Evolutionary conservation across 1,284 basidiomycete species (phyloP).

Genomic region (Violaceomyces palustris): DNA sequence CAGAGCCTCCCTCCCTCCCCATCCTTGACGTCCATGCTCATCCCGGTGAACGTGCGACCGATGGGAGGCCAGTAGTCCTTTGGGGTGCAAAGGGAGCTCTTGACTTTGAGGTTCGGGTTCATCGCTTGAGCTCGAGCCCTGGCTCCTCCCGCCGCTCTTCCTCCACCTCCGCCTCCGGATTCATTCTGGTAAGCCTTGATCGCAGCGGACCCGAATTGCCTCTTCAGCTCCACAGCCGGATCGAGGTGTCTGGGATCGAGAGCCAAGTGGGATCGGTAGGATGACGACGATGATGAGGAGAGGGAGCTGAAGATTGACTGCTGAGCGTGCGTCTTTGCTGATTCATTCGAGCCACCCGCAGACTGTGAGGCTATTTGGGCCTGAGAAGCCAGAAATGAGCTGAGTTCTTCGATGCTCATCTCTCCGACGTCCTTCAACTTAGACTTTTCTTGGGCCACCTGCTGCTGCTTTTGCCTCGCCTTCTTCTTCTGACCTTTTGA

Average conservation of each 20-base stretch:
- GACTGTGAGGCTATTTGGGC: conserved; percentile 7
- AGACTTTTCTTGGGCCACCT: conserved; percentile 2
- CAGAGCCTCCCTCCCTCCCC: conserved; percentile 28
- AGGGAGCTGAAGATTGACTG: not conserved
- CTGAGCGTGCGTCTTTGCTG: not conserved
- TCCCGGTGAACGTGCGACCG: conserved; percentile 43
- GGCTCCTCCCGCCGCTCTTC: conserved; percentile 14
- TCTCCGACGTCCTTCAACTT: conserved; percentile 32
- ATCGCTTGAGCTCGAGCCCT: conserved; percentile 32
- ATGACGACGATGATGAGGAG: conserved; percentile 6
- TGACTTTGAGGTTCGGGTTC: conserved; percentile 44
- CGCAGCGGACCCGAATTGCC: conserved; percentile 49
- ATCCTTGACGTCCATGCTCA: conserved; percentile 42
- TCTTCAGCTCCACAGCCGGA: conserved; percentile 42
- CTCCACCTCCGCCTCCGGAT: conserved; percentile 9
- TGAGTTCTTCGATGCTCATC: conserved; percentile 48
- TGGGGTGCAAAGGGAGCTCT: conserved; percentile 43
- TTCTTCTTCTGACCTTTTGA: conserved; percentile 18
- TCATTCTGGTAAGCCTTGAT: conserved; percentile 48
- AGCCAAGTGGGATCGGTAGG: conserved; percentile 24
- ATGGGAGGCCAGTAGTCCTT: conserved; percentile 47
- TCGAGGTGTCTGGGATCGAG: conserved; percentile 41
- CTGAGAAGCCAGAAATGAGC: conserved; percentile 39
- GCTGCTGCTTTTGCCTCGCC: not conserved
- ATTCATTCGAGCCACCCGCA: not conserved